phyloP scores from a whole-genome alignment of 352 stramenopile species.

The Globisporangium solare region DNA sequence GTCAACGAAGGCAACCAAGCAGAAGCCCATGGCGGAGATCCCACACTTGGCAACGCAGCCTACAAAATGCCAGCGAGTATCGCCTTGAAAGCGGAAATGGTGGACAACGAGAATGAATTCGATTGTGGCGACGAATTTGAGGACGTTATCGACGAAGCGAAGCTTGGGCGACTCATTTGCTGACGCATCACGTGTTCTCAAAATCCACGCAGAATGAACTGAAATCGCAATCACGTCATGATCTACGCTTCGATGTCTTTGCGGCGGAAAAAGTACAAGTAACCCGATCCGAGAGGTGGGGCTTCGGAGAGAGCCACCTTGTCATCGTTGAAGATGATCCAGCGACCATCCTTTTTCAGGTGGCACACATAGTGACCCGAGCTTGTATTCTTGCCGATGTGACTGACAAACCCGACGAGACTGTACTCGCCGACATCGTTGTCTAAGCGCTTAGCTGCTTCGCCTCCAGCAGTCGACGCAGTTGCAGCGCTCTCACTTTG shows the following conservation, averaged over 20 bases:
- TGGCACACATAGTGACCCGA: conserved; percentile 99
- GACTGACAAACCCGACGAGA: conserved; percentile 97
- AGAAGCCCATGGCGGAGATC: conserved; percentile 11
- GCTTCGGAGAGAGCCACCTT: conserved; percentile 95
- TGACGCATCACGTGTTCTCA: conserved; percentile 7
- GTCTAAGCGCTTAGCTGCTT: conserved; percentile 49
- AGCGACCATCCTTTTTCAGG: conserved; percentile 95
- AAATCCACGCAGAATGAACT: background rate
- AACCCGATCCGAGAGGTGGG: conserved; percentile 92
- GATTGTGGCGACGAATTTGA: conserved; percentile 83
- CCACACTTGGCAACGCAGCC: conserved; percentile 10
- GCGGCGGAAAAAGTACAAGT: conserved; percentile 94
- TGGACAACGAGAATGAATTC: conserved; percentile 40
- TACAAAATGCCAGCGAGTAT: background rate
- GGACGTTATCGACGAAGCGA: conserved; percentile 68
- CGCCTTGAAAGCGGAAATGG: conserved; percentile 12
- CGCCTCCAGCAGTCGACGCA: conserved; percentile 9
- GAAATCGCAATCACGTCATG: background rate
- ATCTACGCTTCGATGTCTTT: conserved; percentile 31
- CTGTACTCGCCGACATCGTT: conserved; percentile 78
- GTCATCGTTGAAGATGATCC: conserved; percentile 99
- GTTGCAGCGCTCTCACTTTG: conserved; percentile 16
- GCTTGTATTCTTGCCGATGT: conserved; percentile 97
- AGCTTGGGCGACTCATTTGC: conserved; percentile 48
- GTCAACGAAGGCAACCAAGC: conserved; percentile 15